Conservation (phyloP, 805 yeast species). For the Wickerhamiella azymoides region DNA sequence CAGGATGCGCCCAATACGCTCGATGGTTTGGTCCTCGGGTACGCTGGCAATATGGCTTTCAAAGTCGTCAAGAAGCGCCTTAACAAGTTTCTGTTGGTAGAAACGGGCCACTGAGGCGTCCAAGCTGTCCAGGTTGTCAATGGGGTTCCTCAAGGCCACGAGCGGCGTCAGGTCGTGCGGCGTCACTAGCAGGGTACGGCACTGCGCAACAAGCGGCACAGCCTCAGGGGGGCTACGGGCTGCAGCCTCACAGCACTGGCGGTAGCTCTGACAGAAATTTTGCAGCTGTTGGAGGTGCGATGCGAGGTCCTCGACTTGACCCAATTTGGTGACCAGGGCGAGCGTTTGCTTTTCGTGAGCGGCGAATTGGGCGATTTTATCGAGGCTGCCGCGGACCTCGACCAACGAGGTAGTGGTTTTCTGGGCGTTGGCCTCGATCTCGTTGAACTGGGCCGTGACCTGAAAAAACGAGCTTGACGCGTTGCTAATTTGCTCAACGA, state of each 20-base stretch:
- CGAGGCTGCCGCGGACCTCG: constrained; percentile 25
- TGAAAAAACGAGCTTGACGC: constrained; percentile 76
- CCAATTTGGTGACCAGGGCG: constrained; percentile 19
- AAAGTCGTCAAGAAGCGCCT: constrained; percentile 46
- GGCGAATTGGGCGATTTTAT: constrained; percentile 8
- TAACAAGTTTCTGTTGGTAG: constrained; percentile 45
- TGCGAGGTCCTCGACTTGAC: constrained; percentile 34
- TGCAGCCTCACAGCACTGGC: not conserved
- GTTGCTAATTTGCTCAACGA: constrained; percentile 69
- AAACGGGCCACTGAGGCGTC: constrained; percentile 37
- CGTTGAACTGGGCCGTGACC: constrained; percentile 66
- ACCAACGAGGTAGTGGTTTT: constrained; percentile 31
- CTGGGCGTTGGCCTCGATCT: constrained; percentile 31
- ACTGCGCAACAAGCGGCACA: not conserved
- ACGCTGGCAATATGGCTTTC: constrained; percentile 41
- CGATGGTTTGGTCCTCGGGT: constrained; percentile 35
- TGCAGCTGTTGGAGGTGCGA: constrained; percentile 39
- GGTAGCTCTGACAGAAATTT: constrained; percentile 20
- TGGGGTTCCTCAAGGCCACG: constrained; percentile 1
- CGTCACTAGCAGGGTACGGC: not conserved
- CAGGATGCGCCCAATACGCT: constrained; percentile 30
- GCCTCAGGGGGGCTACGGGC: not conserved
- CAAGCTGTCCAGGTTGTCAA: not conserved
- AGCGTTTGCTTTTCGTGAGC: constrained; percentile 12
- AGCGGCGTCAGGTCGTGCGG: constrained; percentile 5